A percentile compares a stretch with the other conserved stretches of the same genome.
These are phyloP conservation scores for Kazachstania sp. DNA, from an alignment of 1,139 yeast species.

Conservation along the genomic window DNA sequence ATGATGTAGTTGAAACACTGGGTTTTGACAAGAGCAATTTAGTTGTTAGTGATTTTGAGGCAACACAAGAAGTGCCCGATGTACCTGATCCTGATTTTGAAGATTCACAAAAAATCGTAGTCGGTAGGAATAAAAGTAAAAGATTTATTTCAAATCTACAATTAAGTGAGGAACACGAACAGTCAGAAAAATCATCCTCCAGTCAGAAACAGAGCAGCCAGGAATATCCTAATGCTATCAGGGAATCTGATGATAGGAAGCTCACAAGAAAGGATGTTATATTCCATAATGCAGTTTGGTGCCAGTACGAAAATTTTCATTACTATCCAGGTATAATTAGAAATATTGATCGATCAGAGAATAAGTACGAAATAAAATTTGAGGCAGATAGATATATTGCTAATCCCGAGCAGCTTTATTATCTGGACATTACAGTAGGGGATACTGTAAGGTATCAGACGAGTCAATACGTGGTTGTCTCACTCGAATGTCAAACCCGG, in stretches of 20 bases:
- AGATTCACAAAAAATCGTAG: not conserved
- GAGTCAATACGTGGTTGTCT: conserved; percentile 38
- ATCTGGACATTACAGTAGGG: conserved; percentile 37
- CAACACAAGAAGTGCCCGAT: conserved; percentile 29
- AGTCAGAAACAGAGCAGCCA: not conserved
- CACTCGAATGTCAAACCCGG: conserved; percentile 32
- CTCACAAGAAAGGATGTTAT: conserved; percentile 24
- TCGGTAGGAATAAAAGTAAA: not conserved
- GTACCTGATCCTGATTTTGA: conserved; percentile 7
- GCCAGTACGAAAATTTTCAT: conserved; percentile 28
- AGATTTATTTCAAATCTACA: not conserved
- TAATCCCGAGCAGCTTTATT: conserved; percentile 22
- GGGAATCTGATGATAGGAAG: conserved; percentile 12
- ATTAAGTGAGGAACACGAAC: not conserved
- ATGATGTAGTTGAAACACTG: not conserved
- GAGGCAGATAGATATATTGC: conserved; percentile 15
- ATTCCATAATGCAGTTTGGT: conserved; percentile 32
- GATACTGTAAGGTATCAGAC: conserved; percentile 32
- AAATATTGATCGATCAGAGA: conserved; percentile 13
- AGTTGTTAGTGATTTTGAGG: conserved; percentile 22
- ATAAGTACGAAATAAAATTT: conserved; percentile 21
- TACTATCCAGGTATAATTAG: conserved; percentile 32
- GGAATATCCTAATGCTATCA: conserved; percentile 2
- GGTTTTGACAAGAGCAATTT: conserved; percentile 8
- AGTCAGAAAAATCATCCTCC: not conserved